Evolutionary conservation across 192 early-diverging fungal species (phyloP).

Genomic region (Coemansia sp.): DNA sequence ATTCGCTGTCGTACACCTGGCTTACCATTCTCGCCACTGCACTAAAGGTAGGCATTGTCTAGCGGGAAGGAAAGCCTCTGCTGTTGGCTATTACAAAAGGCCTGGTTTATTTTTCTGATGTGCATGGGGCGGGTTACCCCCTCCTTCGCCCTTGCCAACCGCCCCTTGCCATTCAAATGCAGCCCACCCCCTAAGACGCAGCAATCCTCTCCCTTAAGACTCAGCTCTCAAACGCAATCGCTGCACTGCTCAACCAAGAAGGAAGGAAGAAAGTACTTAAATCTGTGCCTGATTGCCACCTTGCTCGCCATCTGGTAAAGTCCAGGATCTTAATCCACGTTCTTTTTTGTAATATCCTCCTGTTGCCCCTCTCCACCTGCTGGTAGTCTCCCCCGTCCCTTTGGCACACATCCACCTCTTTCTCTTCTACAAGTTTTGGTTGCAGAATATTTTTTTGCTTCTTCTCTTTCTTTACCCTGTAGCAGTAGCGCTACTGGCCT

Average conservation of each 20-base stretch:
- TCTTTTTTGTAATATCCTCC: background rate
- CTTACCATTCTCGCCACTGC: background rate
- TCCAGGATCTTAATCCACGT: background rate
- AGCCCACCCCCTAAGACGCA: background rate
- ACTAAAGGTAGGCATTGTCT: background rate
- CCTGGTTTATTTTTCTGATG: background rate
- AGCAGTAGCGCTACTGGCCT: slow-evolving; percentile 1
- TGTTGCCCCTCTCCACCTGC: background rate
- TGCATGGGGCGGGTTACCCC: background rate
- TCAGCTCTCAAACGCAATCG: background rate
- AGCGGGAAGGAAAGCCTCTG: background rate
- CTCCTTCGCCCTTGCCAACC: background rate
- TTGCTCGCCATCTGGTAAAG: background rate
- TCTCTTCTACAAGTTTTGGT: background rate
- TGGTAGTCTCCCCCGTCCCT: background rate
- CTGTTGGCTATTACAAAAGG: background rate
- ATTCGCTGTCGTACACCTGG: background rate
- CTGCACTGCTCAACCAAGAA: background rate
- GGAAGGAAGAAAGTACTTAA: background rate
- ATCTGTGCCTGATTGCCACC: background rate
- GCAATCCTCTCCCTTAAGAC: background rate
- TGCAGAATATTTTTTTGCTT: background rate
- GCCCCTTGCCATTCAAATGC: background rate
- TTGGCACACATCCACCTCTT: background rate
- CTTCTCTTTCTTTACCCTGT: background rate